Conservation (phyloP, 208 protist species). For the Dictyostelium gargantuum region DNA sequence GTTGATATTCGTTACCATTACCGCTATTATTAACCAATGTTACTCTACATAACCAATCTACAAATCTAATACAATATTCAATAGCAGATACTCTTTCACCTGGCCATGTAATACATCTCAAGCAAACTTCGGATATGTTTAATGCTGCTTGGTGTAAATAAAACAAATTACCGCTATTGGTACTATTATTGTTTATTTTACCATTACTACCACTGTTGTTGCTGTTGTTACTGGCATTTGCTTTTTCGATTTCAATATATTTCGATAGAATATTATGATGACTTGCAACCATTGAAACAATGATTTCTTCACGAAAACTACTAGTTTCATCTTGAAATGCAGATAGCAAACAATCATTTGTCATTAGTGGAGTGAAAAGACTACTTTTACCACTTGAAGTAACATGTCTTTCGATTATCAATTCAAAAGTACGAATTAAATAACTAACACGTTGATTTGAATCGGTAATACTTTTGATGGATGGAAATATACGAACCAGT, state of each 20-base stretch:
- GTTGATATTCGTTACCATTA: background rate
- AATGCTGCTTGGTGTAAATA: slow-evolving; percentile 34
- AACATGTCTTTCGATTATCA: slow-evolving; percentile 49
- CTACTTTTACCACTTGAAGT: background rate
- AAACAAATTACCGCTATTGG: background rate
- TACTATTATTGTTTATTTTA: background rate
- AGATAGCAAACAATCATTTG: background rate
- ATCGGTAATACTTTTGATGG: slow-evolving; percentile 13
- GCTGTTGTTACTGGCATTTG: background rate
- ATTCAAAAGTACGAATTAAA: slow-evolving; percentile 47
- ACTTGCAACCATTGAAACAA: slow-evolving; percentile 42
- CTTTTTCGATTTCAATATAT: background rate
- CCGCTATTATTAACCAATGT: background rate
- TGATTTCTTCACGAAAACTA: slow-evolving; percentile 42
- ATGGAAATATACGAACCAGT: slow-evolving; percentile 1
- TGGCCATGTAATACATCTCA: slow-evolving; percentile 27
- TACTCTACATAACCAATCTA: slow-evolving; percentile 50
- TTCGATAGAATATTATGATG: slow-evolving; percentile 46
- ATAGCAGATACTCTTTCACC: slow-evolving; percentile 4
- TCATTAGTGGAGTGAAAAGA: slow-evolving; percentile 18
- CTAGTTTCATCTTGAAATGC: slow-evolving; percentile 18
- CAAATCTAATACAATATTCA: slow-evolving; percentile 56
- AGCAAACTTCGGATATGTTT: slow-evolving; percentile 35
- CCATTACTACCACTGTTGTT: background rate
- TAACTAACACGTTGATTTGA: slow-evolving; percentile 33